Percentiles rank a stretch among this genome's conserved stretches.
These are phyloP conservation scores for Corchorus capsularis DNA, from an alignment of 345 rosid species.

Conservation along the genomic window DNA sequence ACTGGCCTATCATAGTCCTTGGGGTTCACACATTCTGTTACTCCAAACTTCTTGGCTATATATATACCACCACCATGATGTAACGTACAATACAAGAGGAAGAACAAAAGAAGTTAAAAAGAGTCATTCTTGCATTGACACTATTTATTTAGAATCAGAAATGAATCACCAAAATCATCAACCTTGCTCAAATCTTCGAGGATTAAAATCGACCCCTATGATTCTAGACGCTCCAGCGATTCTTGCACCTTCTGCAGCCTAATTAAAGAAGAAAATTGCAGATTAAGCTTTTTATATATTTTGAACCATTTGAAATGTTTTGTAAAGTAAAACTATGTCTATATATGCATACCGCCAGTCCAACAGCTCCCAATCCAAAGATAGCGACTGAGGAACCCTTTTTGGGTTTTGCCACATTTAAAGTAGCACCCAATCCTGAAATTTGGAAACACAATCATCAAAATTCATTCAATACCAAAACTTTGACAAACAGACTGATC, in stretches of 20 bases:
- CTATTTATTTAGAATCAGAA: not conserved
- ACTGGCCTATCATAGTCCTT: slow-evolving; percentile 39
- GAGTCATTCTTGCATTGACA: not conserved
- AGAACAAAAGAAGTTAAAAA: not conserved
- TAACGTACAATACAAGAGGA: not conserved
- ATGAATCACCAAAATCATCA: not conserved
- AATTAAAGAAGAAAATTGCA: not conserved
- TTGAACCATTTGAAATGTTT: no score
- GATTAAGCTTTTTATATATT: not conserved
- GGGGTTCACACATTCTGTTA: slow-evolving; percentile 42
- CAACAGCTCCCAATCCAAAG: slow-evolving; percentile 53
- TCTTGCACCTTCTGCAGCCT: slow-evolving; percentile 53
- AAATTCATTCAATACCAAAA: no score
- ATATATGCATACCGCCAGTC: slow-evolving; percentile 35
- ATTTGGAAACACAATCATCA: not conserved
- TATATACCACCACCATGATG: not conserved
- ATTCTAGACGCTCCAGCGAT: slow-evolving; percentile 47
- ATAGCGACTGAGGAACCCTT: slow-evolving; percentile 39
- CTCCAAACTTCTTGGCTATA: slow-evolving; percentile 45
- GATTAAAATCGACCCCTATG: slow-evolving; percentile 43
- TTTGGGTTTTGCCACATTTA: slow-evolving; percentile 46
- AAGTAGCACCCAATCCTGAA: slow-evolving; percentile 44
- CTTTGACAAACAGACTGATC: no score
- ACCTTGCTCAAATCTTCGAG: slow-evolving; percentile 41
- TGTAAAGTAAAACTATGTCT: no score